Conservation (phyloP, 345 rosid genomes). For the Acer campestre region DNA sequence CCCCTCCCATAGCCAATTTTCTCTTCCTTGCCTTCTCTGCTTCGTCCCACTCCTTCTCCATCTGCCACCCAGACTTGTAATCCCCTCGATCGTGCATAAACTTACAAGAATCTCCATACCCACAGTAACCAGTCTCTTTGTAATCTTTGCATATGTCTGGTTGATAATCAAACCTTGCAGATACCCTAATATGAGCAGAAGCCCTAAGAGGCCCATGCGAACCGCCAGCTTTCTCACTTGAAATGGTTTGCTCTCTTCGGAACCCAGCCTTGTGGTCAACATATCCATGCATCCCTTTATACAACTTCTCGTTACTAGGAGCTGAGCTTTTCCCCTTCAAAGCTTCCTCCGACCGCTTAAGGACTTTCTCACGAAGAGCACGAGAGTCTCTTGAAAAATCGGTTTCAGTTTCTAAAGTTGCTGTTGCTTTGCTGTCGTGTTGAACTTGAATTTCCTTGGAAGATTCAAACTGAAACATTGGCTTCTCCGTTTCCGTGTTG, state of each 20-base stretch:
- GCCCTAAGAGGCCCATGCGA: slow-evolving; percentile 93
- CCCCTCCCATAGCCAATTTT: slow-evolving; percentile 64
- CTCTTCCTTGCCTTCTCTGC: slow-evolving; percentile 83
- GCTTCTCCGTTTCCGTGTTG: slow-evolving; percentile 32
- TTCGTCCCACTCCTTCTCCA: slow-evolving; percentile 94
- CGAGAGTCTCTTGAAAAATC: slow-evolving; percentile 77
- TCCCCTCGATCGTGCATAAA: slow-evolving; percentile 95
- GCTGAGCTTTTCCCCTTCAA: slow-evolving; percentile 58
- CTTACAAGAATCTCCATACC: slow-evolving; percentile 88
- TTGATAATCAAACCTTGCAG: slow-evolving; percentile 91
- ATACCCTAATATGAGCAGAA: slow-evolving; percentile 87
- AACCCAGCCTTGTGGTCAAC: slow-evolving; percentile 91
- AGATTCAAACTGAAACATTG: slow-evolving; percentile 73
- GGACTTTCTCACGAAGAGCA: slow-evolving; percentile 83
- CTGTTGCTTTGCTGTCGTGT: slow-evolving; percentile 79
- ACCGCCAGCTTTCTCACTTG: slow-evolving; percentile 94
- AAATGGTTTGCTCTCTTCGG: slow-evolving; percentile 82
- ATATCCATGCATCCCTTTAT: slow-evolving; percentile 79
- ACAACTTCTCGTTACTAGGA: slow-evolving; percentile 62
- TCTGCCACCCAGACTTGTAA: slow-evolving; percentile 90
- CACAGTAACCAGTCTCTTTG: slow-evolving; percentile 94
- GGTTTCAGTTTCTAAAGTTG: slow-evolving; percentile 85
- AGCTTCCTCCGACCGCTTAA: slow-evolving; percentile 63
- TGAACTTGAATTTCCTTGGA: slow-evolving; percentile 90
- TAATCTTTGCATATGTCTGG: slow-evolving; percentile 93